Evolutionary conservation across 306 rosid genomes (phyloP), one percentile per base, ranked within the genome.

Genomic region (Prunus mongolica): DNA sequence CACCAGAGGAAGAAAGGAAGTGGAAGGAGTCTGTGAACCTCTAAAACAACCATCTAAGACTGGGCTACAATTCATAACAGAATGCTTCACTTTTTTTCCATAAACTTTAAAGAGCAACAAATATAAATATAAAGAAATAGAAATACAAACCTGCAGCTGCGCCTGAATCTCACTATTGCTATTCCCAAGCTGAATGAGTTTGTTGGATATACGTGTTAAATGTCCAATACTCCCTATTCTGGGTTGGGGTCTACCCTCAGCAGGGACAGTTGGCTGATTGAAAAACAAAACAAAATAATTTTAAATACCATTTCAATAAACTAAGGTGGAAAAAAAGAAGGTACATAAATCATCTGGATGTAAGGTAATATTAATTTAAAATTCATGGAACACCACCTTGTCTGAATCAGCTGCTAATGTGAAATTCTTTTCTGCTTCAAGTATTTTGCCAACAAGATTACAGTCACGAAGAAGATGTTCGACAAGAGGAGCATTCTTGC

Each of bases 181-280:
- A 75, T 87, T 96, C 67, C 86, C 98, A 61, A 89, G 79, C 81
- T 89, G 96, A 82, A 89, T 76, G 72, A 96, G 89, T 82, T 93
- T 96, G 91, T 96, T 96, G 69, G 97, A 88, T 71, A 96, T 86
- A 24, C 91, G 99, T 44, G 99, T 96, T 79, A 96, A 76, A 83
- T 96, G 99, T 63, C 99, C 99, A 76, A 96, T 88, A 86, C 80
- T 83, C 66, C 99, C 99, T 79, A 93, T 86, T 87, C 94, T 89
- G 66, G 98, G 96, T 13, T 86, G 84, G 15, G 84, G 57, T 81
- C 89, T 96, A 76, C 88, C 91, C 81, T 87, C 96, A 61, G 88
- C 90, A 71, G 93, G 85, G 71, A 78, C 66, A 22, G 99, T 89
- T 79, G 99, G 96, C 99, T 96, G 92, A 88, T 85, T 69, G 58